These are phyloP conservation scores for Agroathelia rolfsii DNA, from an alignment of 1,284 basidiomycete genomes.

Conservation along the genomic window DNA sequence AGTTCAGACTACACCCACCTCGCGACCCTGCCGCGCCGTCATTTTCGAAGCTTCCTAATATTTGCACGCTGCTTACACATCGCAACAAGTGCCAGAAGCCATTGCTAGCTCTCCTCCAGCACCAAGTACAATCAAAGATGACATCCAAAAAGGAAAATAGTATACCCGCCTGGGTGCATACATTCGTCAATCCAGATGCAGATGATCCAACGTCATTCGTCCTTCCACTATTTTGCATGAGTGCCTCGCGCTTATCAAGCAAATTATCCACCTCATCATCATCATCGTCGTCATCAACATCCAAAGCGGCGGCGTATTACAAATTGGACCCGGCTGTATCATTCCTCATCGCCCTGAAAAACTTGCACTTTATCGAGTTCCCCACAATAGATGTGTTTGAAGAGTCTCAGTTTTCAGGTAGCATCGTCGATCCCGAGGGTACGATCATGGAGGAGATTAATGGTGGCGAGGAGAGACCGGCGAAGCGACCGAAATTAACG, in stretches of 20 bases:
- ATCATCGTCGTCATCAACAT: constrained; percentile 10
- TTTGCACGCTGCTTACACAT: constrained; percentile 47
- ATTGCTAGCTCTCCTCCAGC: constrained; percentile 40
- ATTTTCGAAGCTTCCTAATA: constrained; percentile 25
- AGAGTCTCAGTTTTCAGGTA: constrained; percentile 43
- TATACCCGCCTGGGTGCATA: constrained; percentile 41
- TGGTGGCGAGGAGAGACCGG: constrained; percentile 24
- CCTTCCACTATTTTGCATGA: constrained; percentile 51
- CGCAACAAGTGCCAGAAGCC: constrained; percentile 42
- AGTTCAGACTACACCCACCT: constrained; percentile 54
- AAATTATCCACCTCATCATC: constrained; percentile 8
- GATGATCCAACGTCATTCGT: constrained; percentile 45
- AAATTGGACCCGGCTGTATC: constrained; percentile 41
- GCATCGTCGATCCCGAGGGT: constrained; percentile 43
- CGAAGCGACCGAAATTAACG: constrained; percentile 46
- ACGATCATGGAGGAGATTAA: constrained; percentile 26
- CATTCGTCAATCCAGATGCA: constrained; percentile 39
- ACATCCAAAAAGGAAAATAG: constrained; percentile 29
- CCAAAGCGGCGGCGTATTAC: constrained; percentile 32
- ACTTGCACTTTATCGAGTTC: constrained; percentile 70
- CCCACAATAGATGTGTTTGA: constrained; percentile 71
- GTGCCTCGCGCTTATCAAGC: constrained; percentile 20
- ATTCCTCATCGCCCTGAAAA: constrained; percentile 39
- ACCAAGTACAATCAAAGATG: constrained; percentile 25
- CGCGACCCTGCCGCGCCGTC: constrained; percentile 29